These are phyloP conservation scores for Dicorynia guianensis DNA, from an alignment of 306 rosid species.

Conservation along the genomic window DNA sequence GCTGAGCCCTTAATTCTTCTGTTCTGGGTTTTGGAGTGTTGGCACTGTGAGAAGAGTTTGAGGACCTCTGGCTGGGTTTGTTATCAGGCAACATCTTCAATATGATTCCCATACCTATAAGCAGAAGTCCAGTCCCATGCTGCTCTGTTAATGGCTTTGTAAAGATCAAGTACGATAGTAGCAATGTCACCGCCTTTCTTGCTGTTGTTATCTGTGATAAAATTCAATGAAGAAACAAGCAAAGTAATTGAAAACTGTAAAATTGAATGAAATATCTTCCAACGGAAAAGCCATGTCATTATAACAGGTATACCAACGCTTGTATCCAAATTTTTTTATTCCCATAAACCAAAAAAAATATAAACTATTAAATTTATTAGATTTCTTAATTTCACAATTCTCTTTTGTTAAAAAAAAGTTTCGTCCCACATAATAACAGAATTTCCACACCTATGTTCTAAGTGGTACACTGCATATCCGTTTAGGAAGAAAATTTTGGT, in stretches of 20 bases:
- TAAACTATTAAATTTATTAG: no score
- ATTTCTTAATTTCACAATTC: no score
- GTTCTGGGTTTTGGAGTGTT: slow-evolving; percentile 39
- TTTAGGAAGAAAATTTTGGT: no score
- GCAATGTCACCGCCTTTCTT: slow-evolving; percentile 89
- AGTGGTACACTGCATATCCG: no score
- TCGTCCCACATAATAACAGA: no score
- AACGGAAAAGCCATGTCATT: not conserved
- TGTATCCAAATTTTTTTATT: no score
- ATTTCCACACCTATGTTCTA: no score
- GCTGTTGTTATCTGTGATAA: slow-evolving; percentile 88
- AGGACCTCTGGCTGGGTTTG: slow-evolving; percentile 46
- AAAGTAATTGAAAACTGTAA: slow-evolving; percentile 24
- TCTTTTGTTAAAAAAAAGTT: no score
- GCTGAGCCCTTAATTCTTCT: slow-evolving; percentile 43
- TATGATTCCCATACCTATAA: slow-evolving; percentile 89
- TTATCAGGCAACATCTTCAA: slow-evolving; percentile 84
- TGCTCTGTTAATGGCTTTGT: slow-evolving; percentile 95
- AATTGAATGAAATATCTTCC: not conserved
- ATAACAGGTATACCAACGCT: no score
- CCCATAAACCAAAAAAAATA: no score
- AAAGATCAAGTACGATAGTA: slow-evolving; percentile 85
- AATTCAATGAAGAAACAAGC: slow-evolving; percentile 22
- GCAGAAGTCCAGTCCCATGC: slow-evolving; percentile 85
- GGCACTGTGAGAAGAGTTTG: slow-evolving; percentile 32